Conservation (phyloP, 1,284 basidiomycete genomes). For the Austroboletus sp. region DNA sequence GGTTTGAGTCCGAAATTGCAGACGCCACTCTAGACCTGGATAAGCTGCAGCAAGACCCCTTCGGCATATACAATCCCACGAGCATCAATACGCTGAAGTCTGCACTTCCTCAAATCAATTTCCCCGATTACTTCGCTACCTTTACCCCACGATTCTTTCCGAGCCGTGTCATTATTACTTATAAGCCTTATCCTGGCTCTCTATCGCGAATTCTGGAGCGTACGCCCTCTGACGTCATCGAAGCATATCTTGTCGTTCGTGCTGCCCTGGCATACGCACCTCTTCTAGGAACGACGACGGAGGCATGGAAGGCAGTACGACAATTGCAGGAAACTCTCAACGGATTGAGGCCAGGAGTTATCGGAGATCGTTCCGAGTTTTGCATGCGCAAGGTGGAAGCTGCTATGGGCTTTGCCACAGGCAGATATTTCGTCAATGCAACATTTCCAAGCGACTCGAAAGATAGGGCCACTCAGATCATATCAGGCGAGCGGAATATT, state of each 20-base stretch:
- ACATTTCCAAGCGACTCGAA: slow-evolving; percentile 81
- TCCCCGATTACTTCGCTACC: slow-evolving; percentile 76
- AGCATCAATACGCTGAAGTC: slow-evolving; percentile 63
- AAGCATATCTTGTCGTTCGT: slow-evolving; percentile 79
- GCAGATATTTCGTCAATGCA: slow-evolving; percentile 79
- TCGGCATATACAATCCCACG: slow-evolving; percentile 85
- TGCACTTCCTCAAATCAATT: slow-evolving; percentile 72
- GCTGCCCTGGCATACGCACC: slow-evolving; percentile 61
- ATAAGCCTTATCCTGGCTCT: slow-evolving; percentile 70
- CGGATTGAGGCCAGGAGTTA: slow-evolving; percentile 83
- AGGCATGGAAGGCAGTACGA: slow-evolving; percentile 69
- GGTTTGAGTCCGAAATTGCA: slow-evolving; percentile 79
- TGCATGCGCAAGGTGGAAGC: slow-evolving; percentile 61
- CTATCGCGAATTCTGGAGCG: slow-evolving; percentile 66
- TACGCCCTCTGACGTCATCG: slow-evolving; percentile 68
- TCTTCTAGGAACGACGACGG: slow-evolving; percentile 65
- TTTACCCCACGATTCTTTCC: slow-evolving; percentile 79
- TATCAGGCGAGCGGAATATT: slow-evolving; percentile 50
- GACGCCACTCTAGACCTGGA: slow-evolving; percentile 77
- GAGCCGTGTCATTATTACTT: slow-evolving; percentile 70
- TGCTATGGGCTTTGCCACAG: slow-evolving; percentile 67
- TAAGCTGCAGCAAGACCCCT: slow-evolving; percentile 67
- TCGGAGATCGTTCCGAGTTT: slow-evolving; percentile 76
- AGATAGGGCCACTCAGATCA: slow-evolving; percentile 76
- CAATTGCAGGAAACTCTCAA: slow-evolving; percentile 64